phyloP scores from a whole-genome alignment of 192 early-diverging fungal genomes.

The Coemansia asiatica region DNA sequence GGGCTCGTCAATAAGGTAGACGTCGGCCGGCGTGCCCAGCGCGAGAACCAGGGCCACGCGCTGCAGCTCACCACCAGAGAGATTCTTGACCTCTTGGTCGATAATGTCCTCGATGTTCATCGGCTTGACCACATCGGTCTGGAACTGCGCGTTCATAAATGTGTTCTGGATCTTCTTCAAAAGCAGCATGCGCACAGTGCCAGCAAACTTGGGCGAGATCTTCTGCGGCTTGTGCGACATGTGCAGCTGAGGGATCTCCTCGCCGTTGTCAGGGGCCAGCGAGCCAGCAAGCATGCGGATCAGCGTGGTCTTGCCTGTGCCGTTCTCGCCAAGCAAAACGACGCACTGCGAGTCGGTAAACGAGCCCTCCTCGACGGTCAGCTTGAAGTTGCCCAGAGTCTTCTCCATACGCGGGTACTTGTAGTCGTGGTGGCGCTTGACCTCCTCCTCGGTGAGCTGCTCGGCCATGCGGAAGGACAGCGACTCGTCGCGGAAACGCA shows the following conservation, averaged over 20 bases:
- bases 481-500: constrained; percentile 96
- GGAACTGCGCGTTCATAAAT: constrained; percentile 94
- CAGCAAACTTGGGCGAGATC: constrained; percentile 92
- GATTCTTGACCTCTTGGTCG: constrained; percentile 79
- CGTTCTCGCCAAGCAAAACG: constrained; percentile 98
- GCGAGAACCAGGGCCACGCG: constrained; percentile 93
- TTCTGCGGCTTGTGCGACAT: constrained; percentile 98
- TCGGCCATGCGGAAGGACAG: constrained; percentile 93
- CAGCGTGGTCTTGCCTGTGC: constrained; percentile 97
- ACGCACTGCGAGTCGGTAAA: constrained; percentile 98
- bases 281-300: constrained; percentile 89
- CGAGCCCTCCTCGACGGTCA: constrained; percentile 73
- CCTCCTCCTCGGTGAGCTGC: constrained; percentile 73
- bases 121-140: constrained; percentile 94
- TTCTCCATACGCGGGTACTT: constrained; percentile 89
- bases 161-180: constrained; percentile 79
- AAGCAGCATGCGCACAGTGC: constrained; percentile 90
- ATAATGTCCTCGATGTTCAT: constrained; percentile 89
- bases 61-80: constrained; percentile 99
- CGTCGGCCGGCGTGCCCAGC: constrained; percentile 88
- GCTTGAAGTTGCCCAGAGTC: constrained; percentile 79
- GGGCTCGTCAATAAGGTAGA: constrained; percentile 97
- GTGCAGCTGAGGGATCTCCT: constrained; percentile 77
- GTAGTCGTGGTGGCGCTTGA: constrained; percentile 73
- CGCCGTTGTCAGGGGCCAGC: constrained; percentile 72